Conservation (phyloP, 495 filamentous ascomycete genomes). For the Podospora pseudoanserina region DNA sequence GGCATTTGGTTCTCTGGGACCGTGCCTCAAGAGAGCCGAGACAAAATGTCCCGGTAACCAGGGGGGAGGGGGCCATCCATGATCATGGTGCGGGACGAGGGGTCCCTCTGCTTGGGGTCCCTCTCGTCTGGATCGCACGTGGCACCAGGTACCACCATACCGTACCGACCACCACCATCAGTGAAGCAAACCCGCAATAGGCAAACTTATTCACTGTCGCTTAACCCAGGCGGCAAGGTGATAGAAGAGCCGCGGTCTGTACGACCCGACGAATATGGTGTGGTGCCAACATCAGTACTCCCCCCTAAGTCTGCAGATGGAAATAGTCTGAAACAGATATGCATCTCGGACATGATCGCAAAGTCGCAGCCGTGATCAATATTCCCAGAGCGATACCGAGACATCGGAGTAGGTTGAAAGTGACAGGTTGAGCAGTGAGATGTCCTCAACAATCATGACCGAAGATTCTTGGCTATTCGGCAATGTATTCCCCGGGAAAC, state of each 20-base stretch:
- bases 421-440: neutral
- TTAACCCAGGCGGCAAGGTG: neutral
- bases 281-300: neutral
- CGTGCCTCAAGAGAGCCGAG: slow-evolving; percentile 12
- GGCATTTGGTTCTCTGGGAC: neutral
- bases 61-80: neutral
- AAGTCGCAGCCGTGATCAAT: neutral
- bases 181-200: neutral
- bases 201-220: slow-evolving; percentile 1
- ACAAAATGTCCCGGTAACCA: slow-evolving; percentile 4
- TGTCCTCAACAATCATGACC: neutral
- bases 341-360: slow-evolving; percentile 6
- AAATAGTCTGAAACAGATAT: slow-evolving; percentile 15
- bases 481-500: neutral
- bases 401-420: neutral
- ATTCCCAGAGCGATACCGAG: slow-evolving; percentile 4
- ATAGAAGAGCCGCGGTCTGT: neutral
- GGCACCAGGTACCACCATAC: slow-evolving; percentile 2
- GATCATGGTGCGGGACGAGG: neutral
- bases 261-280: neutral
- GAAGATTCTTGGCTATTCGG: neutral
- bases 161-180: neutral
- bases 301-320: slow-evolving; percentile 4
- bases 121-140: slow-evolving; percentile 15
- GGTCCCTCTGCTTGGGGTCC: slow-evolving; percentile 6